Base-by-base conservation (phyloP, 768 basidiomycete genomes). In the Phylloporus sp. region DNA sequence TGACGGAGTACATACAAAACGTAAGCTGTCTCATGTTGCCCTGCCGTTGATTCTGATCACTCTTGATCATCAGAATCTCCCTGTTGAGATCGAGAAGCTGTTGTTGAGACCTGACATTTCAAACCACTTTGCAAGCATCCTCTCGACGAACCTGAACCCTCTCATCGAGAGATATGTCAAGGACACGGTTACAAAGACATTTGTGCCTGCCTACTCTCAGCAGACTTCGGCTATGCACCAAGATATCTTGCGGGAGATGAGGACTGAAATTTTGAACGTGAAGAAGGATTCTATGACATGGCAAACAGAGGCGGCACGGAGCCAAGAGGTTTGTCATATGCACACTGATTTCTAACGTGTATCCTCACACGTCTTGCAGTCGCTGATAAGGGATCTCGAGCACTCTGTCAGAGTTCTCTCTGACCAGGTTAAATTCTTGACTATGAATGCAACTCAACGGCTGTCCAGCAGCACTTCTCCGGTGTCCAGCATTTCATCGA, bases 401-500 rank as follows among this genome's bases (percentile, higher is more conserved):
- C 85, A 84, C 59, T 82, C 81, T 6, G 84, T 93, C 49, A 77
- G 88, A 47, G 60, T 80, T 22, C 73, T 93, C 49, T 78, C 86
- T 27, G 91, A 93, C 45, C 91, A 93, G 64, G 81, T 93, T 61
- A 91, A 90, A 65, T 88, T 83, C 72, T 69, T 90, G 54, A 82
- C 75, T 58, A 72, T 85, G 69, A 88, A 83, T 56, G 60, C 76
- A 11, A 67, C 72, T 31, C 71, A 76, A 28, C 77, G 67, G 27
- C 48, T 68, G 24, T 55, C 62, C 23, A 58, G 16, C 41, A 75
- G 52, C 67, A 72, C 44, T 66, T 75, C 55, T 32, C 59, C 72
- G 6, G 55, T 66, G 8, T 45, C 67, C 27, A 60, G 5, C 49
- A 74, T 60, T 69, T 72, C 43, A 68, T 78, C 51, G 72, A 75